Evolutionary conservation across 1,284 basidiomycete species (phyloP), one percentile per base, ranked within the genome.

Genomic region (Earliella scabrosa): DNA sequence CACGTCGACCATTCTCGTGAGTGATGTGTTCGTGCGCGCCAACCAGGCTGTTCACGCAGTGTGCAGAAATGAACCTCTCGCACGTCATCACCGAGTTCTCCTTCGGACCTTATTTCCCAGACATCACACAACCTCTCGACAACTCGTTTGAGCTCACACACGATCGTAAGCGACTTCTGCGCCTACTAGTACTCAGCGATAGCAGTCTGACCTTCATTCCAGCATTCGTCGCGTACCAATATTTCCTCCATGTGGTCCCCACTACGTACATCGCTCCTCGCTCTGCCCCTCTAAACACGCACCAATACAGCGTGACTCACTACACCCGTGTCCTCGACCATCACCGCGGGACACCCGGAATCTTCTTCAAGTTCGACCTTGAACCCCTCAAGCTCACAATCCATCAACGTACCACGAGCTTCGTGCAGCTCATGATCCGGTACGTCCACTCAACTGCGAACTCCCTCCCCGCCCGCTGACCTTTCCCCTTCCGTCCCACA

Each of bases 31-130:
- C 60, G 43, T 40, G 16, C 50, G 31, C 9, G n/a, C 11, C 31
- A 44, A n/a, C 6, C 20, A 40, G 11, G 6, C 9, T 16, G 18
- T 34, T 27, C 4, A 40, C n/a, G 13, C 46, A 43, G 8, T 38
- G 8, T 18, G 16, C 63, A 97, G 92, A 90, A 60, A 97, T 99
- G 94, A 98, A 99, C 70, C 81, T 98, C 31, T 94, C 93, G 1
- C 97, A 99, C 75, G 88, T 98, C 55, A 94, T 98, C 63, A 90
- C 90, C 60, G 97, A 98, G 73, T 97, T 98, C 71, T 97, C 95
- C 1, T 98, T 98, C 66, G 97, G 97, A 0, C 92, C 95, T 0
- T 92, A 93, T 77, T 98, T 98, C 78, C 97, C 97, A 0, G 90
- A 95, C 49, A 98, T 99, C 56, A 83, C 87, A 0, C 97, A 99